phyloP scores from a whole-genome alignment of 2,329 filamentous ascomycete species.

The Sclerotinia nivalis region DNA sequence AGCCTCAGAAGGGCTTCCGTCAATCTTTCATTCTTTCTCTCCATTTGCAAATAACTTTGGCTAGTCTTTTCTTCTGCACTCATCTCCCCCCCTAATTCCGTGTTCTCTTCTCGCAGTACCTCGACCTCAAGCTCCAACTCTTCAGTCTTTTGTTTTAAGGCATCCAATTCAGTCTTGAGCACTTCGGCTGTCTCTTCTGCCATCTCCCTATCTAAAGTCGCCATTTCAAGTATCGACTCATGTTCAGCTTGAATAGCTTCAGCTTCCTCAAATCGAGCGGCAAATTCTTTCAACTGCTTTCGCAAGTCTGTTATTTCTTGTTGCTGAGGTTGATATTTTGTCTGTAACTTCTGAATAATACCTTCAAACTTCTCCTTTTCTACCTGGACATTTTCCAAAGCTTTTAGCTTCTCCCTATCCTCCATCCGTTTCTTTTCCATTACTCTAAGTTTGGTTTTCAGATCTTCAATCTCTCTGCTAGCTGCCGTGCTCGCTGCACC shows the following conservation, averaged over 20 bases:
- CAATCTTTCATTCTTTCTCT: slow-evolving; percentile 84
- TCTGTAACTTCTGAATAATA: slow-evolving; percentile 87
- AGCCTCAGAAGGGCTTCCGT: slow-evolving; percentile 81
- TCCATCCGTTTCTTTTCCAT: slow-evolving; percentile 85
- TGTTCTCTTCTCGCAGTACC: slow-evolving; percentile 82
- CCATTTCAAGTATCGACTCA: slow-evolving; percentile 81
- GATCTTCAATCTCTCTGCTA: slow-evolving; percentile 72
- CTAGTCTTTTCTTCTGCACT: slow-evolving; percentile 83
- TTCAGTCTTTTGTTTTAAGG: slow-evolving; percentile 72
- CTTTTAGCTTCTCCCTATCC: slow-evolving; percentile 81
- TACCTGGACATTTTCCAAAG: slow-evolving; percentile 71
- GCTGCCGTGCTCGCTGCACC: slow-evolving; percentile 36
- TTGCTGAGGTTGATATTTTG: slow-evolving; percentile 83
- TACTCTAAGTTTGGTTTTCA: slow-evolving; percentile 83
- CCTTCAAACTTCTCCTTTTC: slow-evolving; percentile 77
- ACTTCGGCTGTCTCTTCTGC: slow-evolving; percentile 89
- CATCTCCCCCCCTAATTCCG: slow-evolving; percentile 80
- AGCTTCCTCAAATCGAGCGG: slow-evolving; percentile 66
- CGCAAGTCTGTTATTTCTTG: slow-evolving; percentile 76
- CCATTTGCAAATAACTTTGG: slow-evolving; percentile 87
- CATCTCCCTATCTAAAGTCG: slow-evolving; percentile 90
- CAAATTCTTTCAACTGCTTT: slow-evolving; percentile 74
- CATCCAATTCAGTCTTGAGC: slow-evolving; percentile 76
- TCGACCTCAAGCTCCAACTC: slow-evolving; percentile 88
- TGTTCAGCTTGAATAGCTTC: slow-evolving; percentile 79